A percentile compares a stretch with the other conserved stretches of the same genome.
These are phyloP conservation scores for Saturnispora mendoncae DNA, from an alignment of 805 yeast species.

Conservation along the genomic window DNA sequence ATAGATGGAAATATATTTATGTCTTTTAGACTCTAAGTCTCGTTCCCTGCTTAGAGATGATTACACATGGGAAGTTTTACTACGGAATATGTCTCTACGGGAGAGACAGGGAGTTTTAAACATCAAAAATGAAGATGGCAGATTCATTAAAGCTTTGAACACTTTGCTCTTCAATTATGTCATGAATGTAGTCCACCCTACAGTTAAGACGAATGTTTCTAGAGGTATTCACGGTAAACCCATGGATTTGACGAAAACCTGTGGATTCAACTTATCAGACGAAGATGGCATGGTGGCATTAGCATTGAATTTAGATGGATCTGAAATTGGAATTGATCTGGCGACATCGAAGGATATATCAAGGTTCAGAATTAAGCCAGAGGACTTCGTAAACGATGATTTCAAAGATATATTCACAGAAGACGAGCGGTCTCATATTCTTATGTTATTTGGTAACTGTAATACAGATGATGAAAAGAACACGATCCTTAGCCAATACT, in stretches of 20 bases:
- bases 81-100: constrained; percentile 19
- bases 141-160: constrained; percentile 34
- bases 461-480: constrained; percentile 10
- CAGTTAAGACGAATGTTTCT: constrained; percentile 20
- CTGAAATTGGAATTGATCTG: constrained; percentile 39
- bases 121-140: constrained; percentile 30
- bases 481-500: constrained; percentile 39
- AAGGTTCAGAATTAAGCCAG: constrained; percentile 15
- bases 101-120: constrained; percentile 35
- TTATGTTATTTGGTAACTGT: constrained; percentile 6
- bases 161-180: constrained; percentile 38
- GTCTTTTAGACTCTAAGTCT: neutral
- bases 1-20: constrained; percentile 4
- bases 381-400: constrained; percentile 19
- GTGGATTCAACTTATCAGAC: constrained; percentile 51
- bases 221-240: constrained; percentile 53
- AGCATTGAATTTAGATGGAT: constrained; percentile 29
- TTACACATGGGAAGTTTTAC: constrained; percentile 14
- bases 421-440: constrained; percentile 25
- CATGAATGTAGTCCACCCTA: constrained; percentile 25
- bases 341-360: constrained; percentile 31
- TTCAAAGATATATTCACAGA: constrained; percentile 25
- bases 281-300: constrained; percentile 44
- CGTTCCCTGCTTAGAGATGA: constrained; percentile 12
- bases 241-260: constrained; percentile 20